Evolutionary conservation across 345 rosid genomes (phyloP), one percentile per base, ranked within the genome.

Genomic region (Mallotus nudiflorus): DNA sequence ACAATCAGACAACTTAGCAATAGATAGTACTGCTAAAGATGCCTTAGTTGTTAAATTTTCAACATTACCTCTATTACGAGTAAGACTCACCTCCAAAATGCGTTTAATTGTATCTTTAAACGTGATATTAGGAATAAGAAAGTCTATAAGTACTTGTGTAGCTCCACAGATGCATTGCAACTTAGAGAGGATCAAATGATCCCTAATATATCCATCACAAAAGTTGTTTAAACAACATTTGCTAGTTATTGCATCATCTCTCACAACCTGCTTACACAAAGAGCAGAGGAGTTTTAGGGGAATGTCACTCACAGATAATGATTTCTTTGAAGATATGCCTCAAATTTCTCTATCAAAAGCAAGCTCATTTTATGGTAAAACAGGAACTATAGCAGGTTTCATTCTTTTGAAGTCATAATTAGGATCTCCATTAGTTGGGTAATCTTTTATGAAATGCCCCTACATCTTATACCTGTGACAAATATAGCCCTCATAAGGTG

Each of bases 371-470:
- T 97, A 93, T 81, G 75, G 89, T 79, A 94, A 80, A 71, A 90
- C 91, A 63, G 96, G 93, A 87, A 82, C 90, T 65, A 96, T 96
- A 77, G 90, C 86, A 71, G 90, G 95, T 71, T 82, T 95, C 67
- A 86, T 86, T 81, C 97, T 87, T 77, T 85, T 91, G 51, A 92
- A 81, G 77, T 92, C 93, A 63, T 78, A 95, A 73, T 46, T 84
- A n/a, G 99, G 99, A 77, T 95, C 96, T 44, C 97, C 96, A 71
- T 95, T 92, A 45, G 99, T 95, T 54, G 99, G 97, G 62, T 97
- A 95, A 70, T 95, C 96, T 82, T 95, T 97, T 72, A 95, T 95
- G 75, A 88, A 92, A 82, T 95, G 99, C 29, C 99, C 98, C 69
- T 96, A 87, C 65, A 88, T 86, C 67, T 84, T 89, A 71, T 97